Base-by-base conservation (phyloP, 2,329 filamentous ascomycete species). In the Trichoderma sp. region DNA sequence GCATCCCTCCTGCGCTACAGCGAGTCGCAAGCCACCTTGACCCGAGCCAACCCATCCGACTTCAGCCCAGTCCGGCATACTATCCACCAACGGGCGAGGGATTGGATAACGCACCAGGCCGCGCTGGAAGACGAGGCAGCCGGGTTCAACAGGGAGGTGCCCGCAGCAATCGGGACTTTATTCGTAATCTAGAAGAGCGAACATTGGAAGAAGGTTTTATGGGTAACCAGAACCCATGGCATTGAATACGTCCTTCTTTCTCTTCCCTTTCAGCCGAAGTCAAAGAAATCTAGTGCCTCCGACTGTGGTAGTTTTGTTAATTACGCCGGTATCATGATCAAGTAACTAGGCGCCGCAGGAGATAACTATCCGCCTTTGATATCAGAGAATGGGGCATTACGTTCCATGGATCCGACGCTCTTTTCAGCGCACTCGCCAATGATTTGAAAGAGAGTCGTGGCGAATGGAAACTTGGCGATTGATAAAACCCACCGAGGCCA, bases 1-100 rank as follows among this genome's bases (percentile, higher is more conserved):
- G 96, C 2, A 98, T 99, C 76, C 97, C 97, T 6, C 93, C 94
- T 16, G 93, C 95, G 3, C 94, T 99, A 75, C 97, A 99, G 84
- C 90, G 97, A 79, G 97, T 99, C 27, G 97, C 97, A 59, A 98
- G 95, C 82, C 96, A 98, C 84, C 90, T 99, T 62, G 97, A 99
- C 81, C 97, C 97, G 2, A 98, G 92, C 80, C 94, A 95, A 76
- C 97, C 97, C 0, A 98, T 99, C 80, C 91, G 97, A 67, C 85
- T 98, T 75, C 97, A 99, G 82, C 97, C 97, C 3, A 98, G 95
- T 80, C 97, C 97, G 6, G 97, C 97, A 2, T 99, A 99, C 84
- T 99, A 98, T 80, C 97, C 97, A 12, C 97, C 97, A 24, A 94
- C 96, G 2, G 92, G 93, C 7, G 96, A 98, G 78, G 94, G 88